phyloP scores from a whole-genome alignment of 106 monocot species.

The Dioscorea zingiberensis region DNA sequence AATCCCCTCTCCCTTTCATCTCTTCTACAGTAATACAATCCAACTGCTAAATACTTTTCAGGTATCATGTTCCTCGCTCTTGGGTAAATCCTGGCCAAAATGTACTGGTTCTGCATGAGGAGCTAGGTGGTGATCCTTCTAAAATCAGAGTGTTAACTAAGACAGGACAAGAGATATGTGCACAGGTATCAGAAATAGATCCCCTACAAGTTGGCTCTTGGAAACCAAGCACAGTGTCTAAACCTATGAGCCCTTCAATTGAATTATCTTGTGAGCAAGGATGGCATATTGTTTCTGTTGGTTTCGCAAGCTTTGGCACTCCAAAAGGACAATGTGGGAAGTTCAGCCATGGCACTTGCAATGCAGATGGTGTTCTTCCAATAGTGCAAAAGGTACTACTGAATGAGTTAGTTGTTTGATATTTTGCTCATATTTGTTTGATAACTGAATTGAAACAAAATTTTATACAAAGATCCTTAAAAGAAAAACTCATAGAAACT shows the following conservation, averaged over 20 bases:
- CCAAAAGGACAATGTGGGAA: constrained; percentile 22
- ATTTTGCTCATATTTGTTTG: too few species aligned
- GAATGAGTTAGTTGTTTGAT: too few species aligned
- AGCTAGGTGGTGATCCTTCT: constrained; percentile 29
- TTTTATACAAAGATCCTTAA: too few species aligned
- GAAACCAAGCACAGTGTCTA: constrained; percentile 6
- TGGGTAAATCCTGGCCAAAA: constrained; percentile 27
- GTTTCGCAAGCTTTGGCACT: constrained; percentile 32
- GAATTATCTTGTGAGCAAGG: constrained; percentile 19
- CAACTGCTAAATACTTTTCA: constrained; percentile 1
- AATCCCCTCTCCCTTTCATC: too few species aligned
- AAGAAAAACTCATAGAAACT: too few species aligned
- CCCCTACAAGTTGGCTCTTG: constrained; percentile 14
- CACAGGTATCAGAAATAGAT: constrained; percentile 20
- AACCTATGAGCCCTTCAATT: constrained; percentile 6
- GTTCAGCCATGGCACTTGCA: constrained; percentile 24
- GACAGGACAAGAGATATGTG: constrained; percentile 24
- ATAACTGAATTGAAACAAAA: too few species aligned
- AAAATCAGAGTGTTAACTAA: constrained; percentile 21
- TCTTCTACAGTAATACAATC: too few species aligned
- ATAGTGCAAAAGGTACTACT: constrained; percentile 16
- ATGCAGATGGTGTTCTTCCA: constrained; percentile 7
- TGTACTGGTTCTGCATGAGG: constrained; percentile 26
- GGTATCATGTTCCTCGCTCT: constrained; percentile 28
- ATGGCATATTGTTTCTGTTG: constrained; percentile 16